Evolutionary conservation across 179 eudicot species (phyloP).

Genomic region (Spinacia oleracea): DNA sequence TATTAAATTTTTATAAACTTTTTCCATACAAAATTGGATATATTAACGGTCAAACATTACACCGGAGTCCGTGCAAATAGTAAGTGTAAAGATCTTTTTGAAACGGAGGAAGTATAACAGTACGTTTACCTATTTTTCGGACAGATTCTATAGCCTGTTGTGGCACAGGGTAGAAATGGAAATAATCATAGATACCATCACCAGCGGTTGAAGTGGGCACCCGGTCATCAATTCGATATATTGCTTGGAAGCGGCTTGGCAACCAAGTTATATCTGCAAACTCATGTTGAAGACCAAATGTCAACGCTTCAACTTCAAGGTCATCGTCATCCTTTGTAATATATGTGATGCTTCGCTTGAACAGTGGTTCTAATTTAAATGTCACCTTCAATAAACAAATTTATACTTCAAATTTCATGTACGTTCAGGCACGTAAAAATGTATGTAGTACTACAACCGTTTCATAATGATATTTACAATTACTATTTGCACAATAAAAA

Average conservation of each 20-base stretch:
- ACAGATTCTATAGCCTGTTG: constrained; percentile 19
- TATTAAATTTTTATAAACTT: no score
- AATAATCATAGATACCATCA: constrained; percentile 46
- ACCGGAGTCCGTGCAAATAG: no score
- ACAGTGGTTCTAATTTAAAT: constrained; percentile 48
- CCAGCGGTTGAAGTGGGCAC: constrained; percentile 46
- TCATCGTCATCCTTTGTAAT: constrained; percentile 36
- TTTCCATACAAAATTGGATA: no score
- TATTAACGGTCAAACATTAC: no score
- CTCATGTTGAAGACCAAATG: constrained; percentile 56
- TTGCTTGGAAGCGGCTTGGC: constrained; percentile 54
- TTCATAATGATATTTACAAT: no score
- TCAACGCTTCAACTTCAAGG: constrained; percentile 41
- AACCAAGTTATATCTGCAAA: constrained; percentile 65
- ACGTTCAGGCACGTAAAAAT: no score
- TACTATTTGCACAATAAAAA: no score
- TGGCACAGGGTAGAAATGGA: constrained; percentile 41
- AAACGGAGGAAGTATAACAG: no score
- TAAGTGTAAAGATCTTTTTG: no score
- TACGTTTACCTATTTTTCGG: constrained; percentile 49
- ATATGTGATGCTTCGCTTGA: constrained; percentile 54
- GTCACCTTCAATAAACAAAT: constrained; percentile 47
- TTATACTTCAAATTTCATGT: no score
- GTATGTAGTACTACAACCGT: no score
- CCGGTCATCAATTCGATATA: constrained; percentile 57